Evolutionary conservation across 495 filamentous ascomycete genomes (phyloP).

Genomic region (Daldinia childiae): DNA sequence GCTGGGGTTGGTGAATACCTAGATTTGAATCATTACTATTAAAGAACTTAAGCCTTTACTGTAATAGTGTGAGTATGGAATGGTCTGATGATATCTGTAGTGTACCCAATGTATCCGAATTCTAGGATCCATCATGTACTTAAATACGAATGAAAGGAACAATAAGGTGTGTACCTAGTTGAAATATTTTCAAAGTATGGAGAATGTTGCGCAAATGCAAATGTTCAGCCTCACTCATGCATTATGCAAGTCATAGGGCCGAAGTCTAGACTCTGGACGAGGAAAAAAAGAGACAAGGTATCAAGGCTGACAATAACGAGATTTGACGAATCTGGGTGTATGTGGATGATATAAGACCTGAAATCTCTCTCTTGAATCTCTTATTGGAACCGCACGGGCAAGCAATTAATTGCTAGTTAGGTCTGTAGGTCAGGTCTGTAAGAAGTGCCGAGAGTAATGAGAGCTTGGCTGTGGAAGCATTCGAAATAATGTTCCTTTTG

Average conservation of each 20-base stretch:
- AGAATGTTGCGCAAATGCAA: constrained; percentile 19
- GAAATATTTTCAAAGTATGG: constrained; percentile 2
- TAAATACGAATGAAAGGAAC: constrained; percentile 20
- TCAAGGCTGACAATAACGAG: not conserved
- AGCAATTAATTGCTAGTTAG: not conserved
- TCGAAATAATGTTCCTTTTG: no score
- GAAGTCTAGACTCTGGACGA: not conserved
- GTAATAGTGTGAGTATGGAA: not conserved
- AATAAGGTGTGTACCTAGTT: not conserved
- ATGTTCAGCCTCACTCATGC: constrained; percentile 32
- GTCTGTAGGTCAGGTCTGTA: not conserved
- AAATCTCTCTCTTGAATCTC: not conserved
- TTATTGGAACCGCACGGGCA: not conserved
- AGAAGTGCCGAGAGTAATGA: constrained; percentile 18
- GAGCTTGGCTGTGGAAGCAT: no score
- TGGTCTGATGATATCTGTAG: constrained; percentile 7
- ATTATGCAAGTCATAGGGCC: constrained; percentile 28
- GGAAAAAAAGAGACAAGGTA: not conserved
- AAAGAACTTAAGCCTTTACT: constrained; percentile 1
- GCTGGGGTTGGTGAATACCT: not conserved
- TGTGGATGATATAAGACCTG: not conserved
- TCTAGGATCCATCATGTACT: constrained; percentile 18
- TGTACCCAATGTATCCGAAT: constrained; percentile 11
- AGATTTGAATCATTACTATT: not conserved
- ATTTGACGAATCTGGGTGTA: not conserved